Evolutionary conservation across 371 early-diverging fungal species (phyloP), one percentile per base, ranked within the genome.

Genomic region (Syncephalastrum racemosum): DNA sequence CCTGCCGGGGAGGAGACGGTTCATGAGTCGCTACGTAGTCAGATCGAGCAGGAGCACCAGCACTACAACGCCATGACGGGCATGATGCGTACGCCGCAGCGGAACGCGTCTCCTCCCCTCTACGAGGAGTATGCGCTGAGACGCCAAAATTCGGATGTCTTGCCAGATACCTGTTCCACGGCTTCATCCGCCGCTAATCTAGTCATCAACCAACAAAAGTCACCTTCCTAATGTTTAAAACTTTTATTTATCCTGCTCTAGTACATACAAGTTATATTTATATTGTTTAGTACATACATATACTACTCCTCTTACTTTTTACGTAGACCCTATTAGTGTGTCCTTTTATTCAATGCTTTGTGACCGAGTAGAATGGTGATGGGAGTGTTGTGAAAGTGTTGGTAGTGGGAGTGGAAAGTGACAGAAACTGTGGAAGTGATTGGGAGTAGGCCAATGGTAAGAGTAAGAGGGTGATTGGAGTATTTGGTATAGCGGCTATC

Each of bases 31-130:
- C 36, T 31, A 16, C 58, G 51, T 23, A 59, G 46, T 6, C 45
- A 54, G 42, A 46, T 66, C 19, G 73, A 72, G 45, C 52, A 72
- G 42, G 73, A 72, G 4, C 64, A 59, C 36, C 19, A 45, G 40
- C 54, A 56, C n/a, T 72, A 72, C 53, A 66, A 68, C 57, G 66
- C 68, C n/a, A 56, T 62, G 39, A 61, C 66, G 6, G 60, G 42
- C 15, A 24, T 46, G 22, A 64, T 50, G 13, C 66, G 66, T 23
- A 54, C 61, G 8, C 66, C 58, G n/a, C 63, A 53, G 7, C 59
- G 59, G n/a, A 46, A 43, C 20, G 45, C 41, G 4, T 58, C 51
- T 4, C 51, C 58, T 3, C 50, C 58, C 4, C 27, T 45, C 7
- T 14, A 36, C 3, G 52, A 51, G 4, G 52, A 58, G 10, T 31